Evolutionary conservation across 805 yeast genomes (phyloP).

Genomic region (Yamadazyma takamatsuzukensis): DNA sequence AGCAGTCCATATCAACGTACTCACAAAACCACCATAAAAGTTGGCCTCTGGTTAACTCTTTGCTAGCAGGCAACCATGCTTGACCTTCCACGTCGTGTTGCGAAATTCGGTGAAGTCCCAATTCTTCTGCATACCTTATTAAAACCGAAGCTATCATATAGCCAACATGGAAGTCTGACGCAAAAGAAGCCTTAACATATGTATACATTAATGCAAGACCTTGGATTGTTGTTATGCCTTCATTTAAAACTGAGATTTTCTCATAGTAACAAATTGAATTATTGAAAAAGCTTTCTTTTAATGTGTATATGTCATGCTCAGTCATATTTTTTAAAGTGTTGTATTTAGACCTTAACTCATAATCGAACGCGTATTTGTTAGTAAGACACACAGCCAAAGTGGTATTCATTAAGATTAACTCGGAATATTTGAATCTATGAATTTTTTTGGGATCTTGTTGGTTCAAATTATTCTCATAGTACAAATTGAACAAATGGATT

Average conservation of each 20-base stretch:
- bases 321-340: constrained; percentile 6
- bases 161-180: constrained; percentile 23
- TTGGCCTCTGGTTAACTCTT: constrained; percentile 14
- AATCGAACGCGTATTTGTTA: constrained; percentile 11
- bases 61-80: neutral
- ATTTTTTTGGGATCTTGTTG: neutral
- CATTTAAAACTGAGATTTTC: constrained; percentile 42
- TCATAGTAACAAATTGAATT: constrained; percentile 49
- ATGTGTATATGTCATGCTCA: constrained; percentile 10
- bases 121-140: constrained; percentile 26
- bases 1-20: constrained; percentile 22
- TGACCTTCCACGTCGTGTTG: constrained; percentile 1
- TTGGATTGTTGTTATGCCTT: constrained; percentile 47
- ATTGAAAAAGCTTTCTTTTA: constrained; percentile 16
- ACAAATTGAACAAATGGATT: constrained; percentile 20
- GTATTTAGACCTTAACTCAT: constrained; percentile 9
- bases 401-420: constrained; percentile 29
- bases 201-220: constrained; percentile 45
- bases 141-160: constrained; percentile 23
- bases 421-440: constrained; percentile 19
- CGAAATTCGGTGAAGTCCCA: constrained; percentile 21
- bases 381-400: constrained; percentile 22
- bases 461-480: constrained; percentile 13
- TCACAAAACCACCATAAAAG: constrained; percentile 30
- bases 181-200: constrained; percentile 26